Base-by-base conservation (phyloP, 257 asterid genomes). In the Capsicum rhomboideum region DNA sequence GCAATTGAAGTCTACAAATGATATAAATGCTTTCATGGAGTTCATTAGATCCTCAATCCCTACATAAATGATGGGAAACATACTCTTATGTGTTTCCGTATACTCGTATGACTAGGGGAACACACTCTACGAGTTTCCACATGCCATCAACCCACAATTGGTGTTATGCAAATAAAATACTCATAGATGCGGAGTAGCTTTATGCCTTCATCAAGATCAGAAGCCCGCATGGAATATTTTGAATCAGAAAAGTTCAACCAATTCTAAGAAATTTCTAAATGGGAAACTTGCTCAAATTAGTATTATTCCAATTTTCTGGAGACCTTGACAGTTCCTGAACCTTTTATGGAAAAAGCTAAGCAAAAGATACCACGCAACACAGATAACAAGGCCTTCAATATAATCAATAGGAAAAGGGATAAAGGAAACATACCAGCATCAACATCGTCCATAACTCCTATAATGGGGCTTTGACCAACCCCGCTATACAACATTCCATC, bases 401-500 rank as follows among this genome's bases (percentile, higher is more conserved):
- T 3, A 14, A 74, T 74, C 59, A 74, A 49, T 40, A 49, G 59
- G 23, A 46, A 46, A 17, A 84, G 83, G 80, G 79, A 82, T 42
- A 69, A n/a, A 72, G 80, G 55, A 74, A 56, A 31, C 91, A 46
- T 92, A 96, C 99, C 95, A 86, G 95, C 91, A 91, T 93, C 97
- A 88, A 92, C 97, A 88, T 79, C 85, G 82, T 90, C 97, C 93
- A 86, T 89, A 82, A 91, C 88, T 68, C 66, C 77, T 59, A n/a
- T 82, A 56, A 83, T 89, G 54, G 92, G 91, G 16, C 91, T 91
- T 88, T 88, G 97, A 83, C 96, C 97, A 88, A 89, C 84, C 83
- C 99, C 99, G 54, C 85, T 87, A 87, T 90, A 92, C 69, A 96
- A 86, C 85, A 91, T 90, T 82, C 99, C 98, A 52, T 80, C 49